These are phyloP conservation scores for Nothopassalora personata DNA, from an alignment of 2,329 filamentous ascomycete genomes.

Conservation along the genomic window DNA sequence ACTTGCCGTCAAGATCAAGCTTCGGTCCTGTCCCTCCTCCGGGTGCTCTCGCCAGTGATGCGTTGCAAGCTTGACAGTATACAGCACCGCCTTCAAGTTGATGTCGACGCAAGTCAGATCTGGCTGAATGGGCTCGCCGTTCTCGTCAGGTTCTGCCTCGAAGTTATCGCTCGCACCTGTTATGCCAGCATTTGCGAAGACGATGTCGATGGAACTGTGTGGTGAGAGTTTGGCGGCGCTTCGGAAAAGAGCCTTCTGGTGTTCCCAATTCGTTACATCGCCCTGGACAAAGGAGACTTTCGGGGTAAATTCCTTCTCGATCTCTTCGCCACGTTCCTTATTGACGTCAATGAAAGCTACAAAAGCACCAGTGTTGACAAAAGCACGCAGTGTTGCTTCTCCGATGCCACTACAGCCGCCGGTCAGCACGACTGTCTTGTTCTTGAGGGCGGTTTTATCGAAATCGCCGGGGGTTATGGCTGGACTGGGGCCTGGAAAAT, in stretches of 20 bases:
- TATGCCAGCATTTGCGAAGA: constrained; percentile 26
- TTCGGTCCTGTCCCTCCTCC: background rate
- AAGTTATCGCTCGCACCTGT: constrained; percentile 15
- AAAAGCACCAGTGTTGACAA: constrained; percentile 26
- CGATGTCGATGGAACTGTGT: constrained; percentile 16
- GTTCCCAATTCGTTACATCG: constrained; percentile 24
- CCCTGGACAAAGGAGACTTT: constrained; percentile 26
- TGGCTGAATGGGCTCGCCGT: constrained; percentile 1
- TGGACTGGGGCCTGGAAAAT: background rate
- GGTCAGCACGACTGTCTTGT: constrained; percentile 46
- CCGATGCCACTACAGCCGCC: constrained; percentile 39
- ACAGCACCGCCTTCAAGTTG: background rate
- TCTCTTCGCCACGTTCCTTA: constrained; percentile 20
- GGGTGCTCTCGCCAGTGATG: background rate
- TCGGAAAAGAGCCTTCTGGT: constrained; percentile 25
- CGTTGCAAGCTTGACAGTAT: constrained; percentile 1
- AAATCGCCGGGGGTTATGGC: constrained; percentile 11
- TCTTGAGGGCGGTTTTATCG: constrained; percentile 34
- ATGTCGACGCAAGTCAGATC: background rate
- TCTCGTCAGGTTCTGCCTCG: background rate
- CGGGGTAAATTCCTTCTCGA: constrained; percentile 26
- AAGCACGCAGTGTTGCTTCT: constrained; percentile 11
- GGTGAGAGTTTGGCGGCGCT: constrained; percentile 14
- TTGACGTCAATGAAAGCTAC: constrained; percentile 32
- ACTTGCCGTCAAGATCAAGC: constrained; percentile 4